phyloP scores from a whole-genome alignment of 2,329 filamentous ascomycete genomes.

The Cyphellophora attinorum region DNA sequence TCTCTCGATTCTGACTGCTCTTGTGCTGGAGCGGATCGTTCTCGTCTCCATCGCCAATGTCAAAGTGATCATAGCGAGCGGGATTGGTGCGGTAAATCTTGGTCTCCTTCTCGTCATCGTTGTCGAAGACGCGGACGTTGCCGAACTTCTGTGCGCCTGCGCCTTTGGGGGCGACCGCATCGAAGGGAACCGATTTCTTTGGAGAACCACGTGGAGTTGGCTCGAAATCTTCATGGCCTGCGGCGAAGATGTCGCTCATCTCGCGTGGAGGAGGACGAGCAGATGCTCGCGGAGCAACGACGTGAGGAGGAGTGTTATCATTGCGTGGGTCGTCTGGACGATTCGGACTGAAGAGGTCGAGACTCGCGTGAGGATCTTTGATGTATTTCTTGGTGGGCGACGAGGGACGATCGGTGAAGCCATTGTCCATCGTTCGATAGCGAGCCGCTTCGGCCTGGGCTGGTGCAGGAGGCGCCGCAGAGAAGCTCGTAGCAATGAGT shows the following conservation, averaged over 20 bases:
- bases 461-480: constrained; percentile 18
- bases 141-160: constrained; percentile 40
- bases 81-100: constrained; percentile 54
- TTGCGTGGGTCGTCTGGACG: constrained; percentile 9
- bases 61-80: constrained; percentile 77
- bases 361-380: constrained; percentile 32
- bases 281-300: constrained; percentile 54
- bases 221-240: constrained; percentile 30
- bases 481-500: constrained; percentile 54
- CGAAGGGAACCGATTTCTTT: constrained; percentile 11
- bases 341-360: constrained; percentile 13
- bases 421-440: constrained; percentile 13
- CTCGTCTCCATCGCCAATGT: constrained; percentile 49
- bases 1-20: constrained; percentile 19
- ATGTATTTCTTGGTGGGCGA: constrained; percentile 32
- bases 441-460: constrained; percentile 13
- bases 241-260: constrained; percentile 59
- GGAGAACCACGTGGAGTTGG: constrained; percentile 20
- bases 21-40: constrained; percentile 18
- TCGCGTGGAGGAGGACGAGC: constrained; percentile 61
- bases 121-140: constrained; percentile 46
- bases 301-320: constrained; percentile 48
- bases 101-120: constrained; percentile 30
- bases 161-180: constrained; percentile 31
- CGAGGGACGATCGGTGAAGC: constrained; percentile 11